A percentile compares a stretch with the other conserved stretches of the same genome.
Conservation (phyloP, 1,284 basidiomycete species). For the Thelephora terrestris region DNA sequence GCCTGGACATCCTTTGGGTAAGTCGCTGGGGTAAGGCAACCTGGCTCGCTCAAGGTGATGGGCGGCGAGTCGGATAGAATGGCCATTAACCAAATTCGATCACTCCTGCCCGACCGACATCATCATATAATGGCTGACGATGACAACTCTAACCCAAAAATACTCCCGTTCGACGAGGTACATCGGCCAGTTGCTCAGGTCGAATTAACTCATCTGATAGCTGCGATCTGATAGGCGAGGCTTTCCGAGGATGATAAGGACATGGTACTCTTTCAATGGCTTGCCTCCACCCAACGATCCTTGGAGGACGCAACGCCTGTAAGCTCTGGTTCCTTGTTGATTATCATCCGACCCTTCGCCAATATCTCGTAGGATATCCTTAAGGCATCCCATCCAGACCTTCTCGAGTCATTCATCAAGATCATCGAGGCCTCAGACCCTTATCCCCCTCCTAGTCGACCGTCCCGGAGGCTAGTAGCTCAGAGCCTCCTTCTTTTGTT, state of each 20-base stretch:
- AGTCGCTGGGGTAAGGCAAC: neutral
- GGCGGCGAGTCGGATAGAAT: neutral
- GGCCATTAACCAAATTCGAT: neutral
- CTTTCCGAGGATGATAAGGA: slow-evolving; percentile 68
- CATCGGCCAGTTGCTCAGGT: neutral
- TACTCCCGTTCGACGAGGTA: neutral
- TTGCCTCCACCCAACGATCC: slow-evolving; percentile 55
- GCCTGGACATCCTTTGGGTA: neutral
- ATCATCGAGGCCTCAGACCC: slow-evolving; percentile 48
- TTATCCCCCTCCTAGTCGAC: slow-evolving; percentile 76
- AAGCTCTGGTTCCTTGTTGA: slow-evolving; percentile 16
- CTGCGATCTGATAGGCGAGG: slow-evolving; percentile 40
- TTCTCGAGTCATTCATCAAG: slow-evolving; percentile 58
- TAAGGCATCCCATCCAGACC: slow-evolving; percentile 48
- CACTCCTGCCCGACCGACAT: too few relatives aligned
- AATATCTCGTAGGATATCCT: slow-evolving; percentile 41
- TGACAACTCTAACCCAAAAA: neutral
- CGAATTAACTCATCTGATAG: neutral
- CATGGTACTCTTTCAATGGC: slow-evolving; percentile 77
- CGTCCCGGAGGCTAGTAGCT: slow-evolving; percentile 71
- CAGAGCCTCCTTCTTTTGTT: slow-evolving; percentile 77
- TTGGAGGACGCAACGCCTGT: slow-evolving; percentile 41
- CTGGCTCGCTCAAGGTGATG: neutral
- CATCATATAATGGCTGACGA: too few relatives aligned
- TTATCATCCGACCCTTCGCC: slow-evolving; percentile 4